A percentile compares a stretch with the other conserved stretches of the same genome.
phyloP scores from a whole-genome alignment of 495 filamentous ascomycete species.

The Immersiella caudata region DNA sequence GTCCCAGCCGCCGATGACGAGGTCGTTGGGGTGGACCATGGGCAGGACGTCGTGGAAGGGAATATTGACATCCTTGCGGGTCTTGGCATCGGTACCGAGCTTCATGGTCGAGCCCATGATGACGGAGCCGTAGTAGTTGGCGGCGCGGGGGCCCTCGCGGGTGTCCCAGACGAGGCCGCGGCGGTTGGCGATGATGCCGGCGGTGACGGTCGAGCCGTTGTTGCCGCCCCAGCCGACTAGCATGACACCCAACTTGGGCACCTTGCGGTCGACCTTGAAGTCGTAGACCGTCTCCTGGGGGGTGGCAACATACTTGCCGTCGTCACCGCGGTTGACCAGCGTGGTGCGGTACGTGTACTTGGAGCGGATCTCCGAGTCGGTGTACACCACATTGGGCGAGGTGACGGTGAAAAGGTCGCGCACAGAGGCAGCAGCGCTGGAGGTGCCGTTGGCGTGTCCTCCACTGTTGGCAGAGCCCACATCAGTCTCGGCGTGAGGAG shows the following conservation, averaged over 20 bases:
- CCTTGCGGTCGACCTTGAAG: conserved; percentile 95
- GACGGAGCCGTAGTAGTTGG: conserved; percentile 98
- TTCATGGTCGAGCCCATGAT: conserved; percentile 97
- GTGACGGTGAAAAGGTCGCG: conserved; percentile 77
- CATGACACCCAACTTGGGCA: conserved; percentile 95
- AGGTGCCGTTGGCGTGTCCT: conserved; percentile 36
- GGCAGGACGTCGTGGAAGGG: conserved; percentile 93
- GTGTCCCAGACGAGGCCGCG: conserved; percentile 87
- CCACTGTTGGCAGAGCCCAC: conserved; percentile 65
- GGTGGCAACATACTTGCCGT: conserved; percentile 79
- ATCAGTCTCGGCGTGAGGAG: conserved; percentile 84
- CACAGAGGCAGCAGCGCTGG: conserved; percentile 32
- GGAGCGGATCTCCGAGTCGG: conserved; percentile 82
- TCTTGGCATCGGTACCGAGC: conserved; percentile 84
- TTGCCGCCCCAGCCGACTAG: conserved; percentile 98
- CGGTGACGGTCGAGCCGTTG: conserved; percentile 96
- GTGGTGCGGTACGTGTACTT: conserved; percentile 98
- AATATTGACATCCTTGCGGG: conserved; percentile 89
- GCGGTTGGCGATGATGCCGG: conserved; percentile 95
- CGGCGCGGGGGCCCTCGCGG: conserved; percentile 76
- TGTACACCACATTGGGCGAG: conserved; percentile 92
- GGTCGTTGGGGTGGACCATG: conserved; percentile 97
- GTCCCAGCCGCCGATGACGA: conserved; percentile 96
- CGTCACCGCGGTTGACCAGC: conserved; percentile 67
- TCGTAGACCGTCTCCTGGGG: conserved; percentile 91